Evolutionary conservation across 2,329 filamentous ascomycete species (phyloP), one percentile per base, ranked within the genome.

Genomic region (Neopestalotiopsis rosae): DNA sequence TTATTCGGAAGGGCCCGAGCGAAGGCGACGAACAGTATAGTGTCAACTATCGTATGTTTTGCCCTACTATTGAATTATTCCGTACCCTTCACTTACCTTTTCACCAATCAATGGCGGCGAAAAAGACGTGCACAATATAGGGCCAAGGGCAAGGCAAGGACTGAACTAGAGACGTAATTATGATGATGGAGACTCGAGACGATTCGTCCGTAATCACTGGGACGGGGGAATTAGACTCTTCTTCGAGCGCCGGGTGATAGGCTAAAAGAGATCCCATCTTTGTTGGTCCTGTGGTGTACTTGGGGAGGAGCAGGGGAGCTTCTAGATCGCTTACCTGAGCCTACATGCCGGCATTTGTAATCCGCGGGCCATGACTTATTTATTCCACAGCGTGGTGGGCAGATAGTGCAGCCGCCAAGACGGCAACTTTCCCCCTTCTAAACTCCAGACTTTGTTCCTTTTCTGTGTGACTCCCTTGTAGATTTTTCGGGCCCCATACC

Each of bases 261-360:
- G 30, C 30, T 34, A 34, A 30, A 59, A 59, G 30, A 59, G 30
- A 34, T 34, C 30, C 34, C 45, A 52, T 52, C 45, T n/a, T 52
- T 28, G 24, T 28, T 28, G 24, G 24, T 28, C 24, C 24, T 28
- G 24, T 28, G 3, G 24, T 28, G 24, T 28, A 28, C 24, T 28
- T 28, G 24, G 24, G 24, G 24, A 28, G 24, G 9, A 17, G 45
- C n/a, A 52, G 45, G 45, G 34, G 30, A 17, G 30, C 17, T n/a
- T 62, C 28, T 34, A 62, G 32, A 20, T 40, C n/a, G 59, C 28
- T 42, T 42, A 62, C 59, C 17, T 62, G 59, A 62, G n/a, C 14
- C n/a, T 17, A 28, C 24, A 20, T 62, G 59, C 32, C 59, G 30
- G 32, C 59, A 62, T 62, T 62, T 62, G 59, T 62, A 34, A 62